Evolutionary conservation across 495 filamentous ascomycete species (phyloP).

Genomic region (Penicillium longicatenatum): DNA sequence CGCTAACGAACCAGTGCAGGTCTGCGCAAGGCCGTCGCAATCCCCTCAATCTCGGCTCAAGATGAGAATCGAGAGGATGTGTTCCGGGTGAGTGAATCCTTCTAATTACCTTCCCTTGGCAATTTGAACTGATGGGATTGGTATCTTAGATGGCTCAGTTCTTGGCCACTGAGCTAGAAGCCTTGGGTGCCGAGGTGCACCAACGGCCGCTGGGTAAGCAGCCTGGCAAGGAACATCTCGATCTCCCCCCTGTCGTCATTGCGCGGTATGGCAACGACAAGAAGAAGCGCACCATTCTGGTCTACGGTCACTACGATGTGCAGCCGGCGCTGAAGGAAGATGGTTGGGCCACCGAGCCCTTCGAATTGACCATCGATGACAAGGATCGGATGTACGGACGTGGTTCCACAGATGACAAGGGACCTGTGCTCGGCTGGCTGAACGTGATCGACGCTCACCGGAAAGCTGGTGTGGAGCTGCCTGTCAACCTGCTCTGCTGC

Average conservation of each 20-base stretch:
- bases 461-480: slow-evolving; percentile 89
- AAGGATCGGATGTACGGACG: slow-evolving; percentile 94
- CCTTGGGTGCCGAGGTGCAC: slow-evolving; percentile 83
- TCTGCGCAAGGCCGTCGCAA: slow-evolving; percentile 87
- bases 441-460: slow-evolving; percentile 98
- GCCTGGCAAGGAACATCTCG: slow-evolving; percentile 82
- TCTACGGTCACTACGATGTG: slow-evolving; percentile 99
- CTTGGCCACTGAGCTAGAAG: slow-evolving; percentile 76
- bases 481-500: slow-evolving; percentile 98
- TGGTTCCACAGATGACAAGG: slow-evolving; percentile 97
- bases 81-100: slow-evolving; percentile 55
- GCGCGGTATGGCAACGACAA: slow-evolving; percentile 88
- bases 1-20: slow-evolving; percentile 37
- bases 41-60: slow-evolving; percentile 92
- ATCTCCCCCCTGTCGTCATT: slow-evolving; percentile 89
- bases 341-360: slow-evolving; percentile 96
- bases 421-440: slow-evolving; percentile 95
- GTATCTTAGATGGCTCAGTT: slow-evolving; percentile 83
- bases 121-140: slow-evolving; percentile 5
- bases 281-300: slow-evolving; percentile 89
- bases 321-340: slow-evolving; percentile 93
- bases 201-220: slow-evolving; percentile 84
- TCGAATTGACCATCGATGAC: slow-evolving; percentile 82
- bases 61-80: slow-evolving; percentile 86
- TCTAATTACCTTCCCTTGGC: background rate